Evolutionary conservation across 352 stramenopile genomes (phyloP).

Genomic region (Phytophthora nicotianae): DNA sequence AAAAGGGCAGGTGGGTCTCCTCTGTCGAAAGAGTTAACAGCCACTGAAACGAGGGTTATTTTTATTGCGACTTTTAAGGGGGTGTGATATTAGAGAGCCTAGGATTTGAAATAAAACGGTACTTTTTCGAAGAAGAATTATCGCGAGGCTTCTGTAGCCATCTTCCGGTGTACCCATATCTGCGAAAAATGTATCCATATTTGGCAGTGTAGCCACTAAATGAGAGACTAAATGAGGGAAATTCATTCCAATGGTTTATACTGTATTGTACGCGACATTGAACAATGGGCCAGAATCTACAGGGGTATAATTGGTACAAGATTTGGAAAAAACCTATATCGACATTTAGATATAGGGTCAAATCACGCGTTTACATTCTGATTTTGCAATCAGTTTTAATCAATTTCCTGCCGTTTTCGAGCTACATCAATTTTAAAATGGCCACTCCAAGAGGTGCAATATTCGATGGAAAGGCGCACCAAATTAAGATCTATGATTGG

Average conservation of each 20-base stretch:
- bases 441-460: neutral
- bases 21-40: neutral
- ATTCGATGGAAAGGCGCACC: neutral
- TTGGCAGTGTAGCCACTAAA: neutral
- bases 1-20: neutral
- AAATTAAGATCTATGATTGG: neutral
- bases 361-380: neutral
- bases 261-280: constrained; percentile 3
- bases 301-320: neutral
- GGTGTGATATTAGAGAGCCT: neutral
- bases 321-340: constrained; percentile 9
- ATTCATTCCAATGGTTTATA: too few species aligned
- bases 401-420: constrained; percentile 3
- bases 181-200: neutral
- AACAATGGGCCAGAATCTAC: neutral
- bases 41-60: neutral
- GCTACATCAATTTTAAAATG: neutral
- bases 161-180: neutral
- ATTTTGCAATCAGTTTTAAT: neutral
- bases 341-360: constrained; percentile 12
- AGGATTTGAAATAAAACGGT: neutral
- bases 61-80: neutral
- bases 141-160: neutral
- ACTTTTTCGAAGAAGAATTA: constrained; percentile 3
- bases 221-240: neutral